Base-by-base conservation (phyloP, 2,329 filamentous ascomycete species). In the Monilinia fructicola region DNA sequence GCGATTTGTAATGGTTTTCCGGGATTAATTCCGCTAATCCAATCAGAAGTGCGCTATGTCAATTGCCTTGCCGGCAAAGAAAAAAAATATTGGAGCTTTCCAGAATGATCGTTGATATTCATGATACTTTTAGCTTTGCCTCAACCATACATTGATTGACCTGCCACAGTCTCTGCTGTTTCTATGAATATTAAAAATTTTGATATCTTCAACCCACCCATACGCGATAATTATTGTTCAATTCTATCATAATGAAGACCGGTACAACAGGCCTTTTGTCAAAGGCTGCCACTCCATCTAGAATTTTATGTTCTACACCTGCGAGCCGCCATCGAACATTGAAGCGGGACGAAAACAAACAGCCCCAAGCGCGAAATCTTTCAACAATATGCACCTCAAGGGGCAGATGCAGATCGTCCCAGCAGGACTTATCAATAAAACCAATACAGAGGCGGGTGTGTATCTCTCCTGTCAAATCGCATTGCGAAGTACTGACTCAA, bases 231-330 rank as follows among this genome's bases (percentile, higher is more conserved):
- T 38, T 14, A 38, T 26, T 42, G 18, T 46, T 54, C 50, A 53
- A 68, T 35, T 54, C 50, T 54, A 68, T 35, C 61, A 74, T 53
- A 54, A 76, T 76, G 74, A 77, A 76, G 67, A 50, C 70, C 67
- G 70, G 73, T 38, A 74, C 74, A 66, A 72, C 75, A 68, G 67
- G 70, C 56, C 71, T 76, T 68, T 69, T 77, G 35, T 72, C 66
- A 42, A 76, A 73, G 71, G 74, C 73, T 60, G 70, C 72, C 64
- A 71, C 71, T 58, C 70, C 72, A 50, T 73, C 68, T 63, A 70
- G 74, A 67, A 69, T 74, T 52, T 26, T 72, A 65, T 74, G 69
- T 67, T 71, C 73, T 42, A 65, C 72, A 31, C 72, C 72, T 58
- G 62, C 69, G 21, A 71, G 73, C 58, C 67, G 70, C 66, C 71